Evolutionary conservation across 768 basidiomycete species (phyloP).

Genomic region (Lentinula detonsa): DNA sequence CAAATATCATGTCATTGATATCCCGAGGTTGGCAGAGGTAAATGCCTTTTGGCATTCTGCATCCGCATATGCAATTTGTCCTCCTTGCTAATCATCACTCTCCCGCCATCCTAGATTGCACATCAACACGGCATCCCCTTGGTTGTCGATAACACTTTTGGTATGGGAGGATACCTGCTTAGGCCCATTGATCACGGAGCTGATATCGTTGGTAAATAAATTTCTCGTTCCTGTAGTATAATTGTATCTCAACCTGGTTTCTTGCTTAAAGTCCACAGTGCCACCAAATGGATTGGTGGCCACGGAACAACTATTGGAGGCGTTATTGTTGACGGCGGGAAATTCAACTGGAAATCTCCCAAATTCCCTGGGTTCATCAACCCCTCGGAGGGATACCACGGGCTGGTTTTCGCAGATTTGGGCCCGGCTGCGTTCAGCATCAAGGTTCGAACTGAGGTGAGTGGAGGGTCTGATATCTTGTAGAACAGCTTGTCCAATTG

Average conservation of each 20-base stretch:
- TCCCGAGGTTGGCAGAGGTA: slow-evolving; percentile 47
- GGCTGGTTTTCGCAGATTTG: slow-evolving; percentile 44
- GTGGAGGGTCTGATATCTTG: neutral
- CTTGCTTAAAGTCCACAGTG: slow-evolving; percentile 43
- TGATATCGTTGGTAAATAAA: slow-evolving; percentile 22
- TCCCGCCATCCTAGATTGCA: slow-evolving; percentile 37
- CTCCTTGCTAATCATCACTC: neutral
- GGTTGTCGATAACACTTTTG: slow-evolving; percentile 64
- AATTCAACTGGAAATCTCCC: slow-evolving; percentile 50
- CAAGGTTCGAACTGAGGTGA: slow-evolving; percentile 36
- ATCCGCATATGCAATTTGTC: neutral
- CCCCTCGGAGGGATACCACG: slow-evolving; percentile 54
- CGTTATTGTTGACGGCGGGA: slow-evolving; percentile 26
- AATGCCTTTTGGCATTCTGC: neutral
- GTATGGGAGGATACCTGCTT: slow-evolving; percentile 32
- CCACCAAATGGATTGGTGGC: slow-evolving; percentile 63
- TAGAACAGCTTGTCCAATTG: neutral
- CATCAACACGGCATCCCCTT: slow-evolving; percentile 55
- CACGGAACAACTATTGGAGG: slow-evolving; percentile 30
- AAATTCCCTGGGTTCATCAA: slow-evolving; percentile 51
- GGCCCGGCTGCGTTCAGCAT: slow-evolving; percentile 44
- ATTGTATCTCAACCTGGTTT: neutral
- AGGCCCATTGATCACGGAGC: slow-evolving; percentile 17
- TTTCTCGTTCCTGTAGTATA: neutral
- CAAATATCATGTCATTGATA: slow-evolving; percentile 47